These are phyloP conservation scores for Sphaerobolus stellatus DNA, from an alignment of 1,284 basidiomycete genomes.

Conservation along the genomic window DNA sequence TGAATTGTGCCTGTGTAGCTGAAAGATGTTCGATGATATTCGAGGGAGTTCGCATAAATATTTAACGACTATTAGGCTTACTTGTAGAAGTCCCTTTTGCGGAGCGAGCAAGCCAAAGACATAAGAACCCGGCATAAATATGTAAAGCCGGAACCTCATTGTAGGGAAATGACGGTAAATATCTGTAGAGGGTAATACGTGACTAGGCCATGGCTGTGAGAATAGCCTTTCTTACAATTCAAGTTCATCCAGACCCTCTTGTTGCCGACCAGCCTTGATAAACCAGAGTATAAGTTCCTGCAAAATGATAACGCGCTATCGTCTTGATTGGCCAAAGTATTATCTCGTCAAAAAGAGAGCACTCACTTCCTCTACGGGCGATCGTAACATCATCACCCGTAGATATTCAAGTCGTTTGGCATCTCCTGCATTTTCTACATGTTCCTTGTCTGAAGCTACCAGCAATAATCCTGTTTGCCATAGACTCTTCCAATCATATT, in stretches of 20 bases:
- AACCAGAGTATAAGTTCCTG: conserved; percentile 72
- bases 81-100: no score
- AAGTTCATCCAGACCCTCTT: conserved; percentile 77
- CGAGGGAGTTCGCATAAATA: background rate
- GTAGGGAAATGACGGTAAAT: conserved; percentile 82
- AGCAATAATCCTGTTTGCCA: conserved; percentile 73
- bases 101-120: conserved; percentile 33
- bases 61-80: no score
- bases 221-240: conserved; percentile 59
- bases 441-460: conserved; percentile 37
- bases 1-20: background rate
- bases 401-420: conserved; percentile 58
- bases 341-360: conserved; percentile 3
- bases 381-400: conserved; percentile 65
- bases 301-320: conserved; percentile 72
- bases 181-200: conserved; percentile 49
- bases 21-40: background rate
- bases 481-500: conserved; percentile 72
- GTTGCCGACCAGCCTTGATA: conserved; percentile 54
- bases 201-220: conserved; percentile 13
- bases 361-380: conserved; percentile 57
- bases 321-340: conserved; percentile 7
- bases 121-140: conserved; percentile 79
- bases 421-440: conserved; percentile 13
- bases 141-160: conserved; percentile 78